Conservation (phyloP, 306 rosid genomes). For the Dryas alaskensis region DNA sequence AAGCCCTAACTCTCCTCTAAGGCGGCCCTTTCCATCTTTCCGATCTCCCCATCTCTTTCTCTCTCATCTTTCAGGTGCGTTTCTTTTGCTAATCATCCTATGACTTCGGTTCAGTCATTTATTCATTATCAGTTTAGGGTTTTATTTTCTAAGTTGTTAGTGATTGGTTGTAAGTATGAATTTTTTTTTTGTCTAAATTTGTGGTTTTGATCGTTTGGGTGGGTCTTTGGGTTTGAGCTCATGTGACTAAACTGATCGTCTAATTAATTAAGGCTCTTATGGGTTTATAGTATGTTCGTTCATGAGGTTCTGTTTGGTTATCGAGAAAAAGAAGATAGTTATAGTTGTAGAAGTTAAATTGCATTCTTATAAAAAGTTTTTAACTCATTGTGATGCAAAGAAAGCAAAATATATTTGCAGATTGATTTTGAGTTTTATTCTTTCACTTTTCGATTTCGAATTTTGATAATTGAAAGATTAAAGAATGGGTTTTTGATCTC, state of each 20-base stretch:
- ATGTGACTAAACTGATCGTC: not conserved
- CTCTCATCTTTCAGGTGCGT: not conserved
- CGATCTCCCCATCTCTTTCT: not conserved
- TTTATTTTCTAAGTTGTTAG: not conserved
- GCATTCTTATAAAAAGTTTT: not conserved
- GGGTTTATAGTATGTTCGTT: not conserved
- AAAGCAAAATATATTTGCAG: not conserved
- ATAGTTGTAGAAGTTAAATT: not conserved
- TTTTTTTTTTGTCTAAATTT: not conserved
- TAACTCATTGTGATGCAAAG: not conserved
- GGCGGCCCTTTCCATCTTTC: not conserved
- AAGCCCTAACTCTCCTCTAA: slow-evolving; percentile 2
- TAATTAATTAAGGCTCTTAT: not conserved
- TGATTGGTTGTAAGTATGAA: not conserved
- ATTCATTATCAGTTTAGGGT: not conserved
- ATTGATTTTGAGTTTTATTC: not conserved
- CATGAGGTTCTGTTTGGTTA: not conserved
- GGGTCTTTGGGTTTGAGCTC: not conserved
- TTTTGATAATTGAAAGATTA: not conserved
- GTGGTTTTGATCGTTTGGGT: not conserved
- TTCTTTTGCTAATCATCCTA: not conserved
- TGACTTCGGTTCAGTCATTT: not conserved
- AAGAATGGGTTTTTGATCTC: not conserved
- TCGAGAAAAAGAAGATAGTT: not conserved
- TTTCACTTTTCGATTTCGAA: slow-evolving; percentile 8